Evolutionary conservation across 805 yeast genomes (phyloP).

Genomic region (Dipodascus geniculatus): DNA sequence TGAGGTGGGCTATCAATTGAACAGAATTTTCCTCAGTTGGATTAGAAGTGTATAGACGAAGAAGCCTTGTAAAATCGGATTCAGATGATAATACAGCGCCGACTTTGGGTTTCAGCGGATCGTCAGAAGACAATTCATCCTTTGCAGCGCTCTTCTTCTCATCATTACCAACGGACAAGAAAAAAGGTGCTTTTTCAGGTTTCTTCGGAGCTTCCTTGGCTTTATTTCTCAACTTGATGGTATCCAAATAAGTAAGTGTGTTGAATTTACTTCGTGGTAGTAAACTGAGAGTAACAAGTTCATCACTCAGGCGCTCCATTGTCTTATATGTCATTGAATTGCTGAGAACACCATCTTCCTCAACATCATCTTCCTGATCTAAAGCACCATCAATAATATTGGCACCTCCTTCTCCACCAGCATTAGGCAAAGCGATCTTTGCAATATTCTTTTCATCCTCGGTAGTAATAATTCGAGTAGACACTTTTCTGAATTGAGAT

Average conservation of each 20-base stretch:
- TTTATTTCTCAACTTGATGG: conserved; percentile 75
- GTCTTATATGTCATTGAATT: conserved; percentile 11
- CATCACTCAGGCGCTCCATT: conserved; percentile 49
- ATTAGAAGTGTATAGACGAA: conserved; percentile 38
- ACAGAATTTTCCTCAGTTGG: conserved; percentile 23
- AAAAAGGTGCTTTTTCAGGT: conserved; percentile 73
- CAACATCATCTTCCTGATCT: conserved; percentile 27
- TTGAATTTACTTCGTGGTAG: conserved; percentile 71
- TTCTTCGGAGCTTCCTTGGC: conserved; percentile 83
- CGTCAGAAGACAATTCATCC: conserved; percentile 6
- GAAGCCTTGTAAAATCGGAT: conserved; percentile 54
- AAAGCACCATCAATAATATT: conserved; percentile 71
- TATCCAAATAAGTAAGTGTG: conserved; percentile 70
- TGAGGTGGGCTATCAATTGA: conserved; percentile 42
- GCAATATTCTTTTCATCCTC: conserved; percentile 36
- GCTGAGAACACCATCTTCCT: conserved; percentile 14
- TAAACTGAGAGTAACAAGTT: conserved; percentile 59
- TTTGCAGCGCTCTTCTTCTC: conserved; percentile 12
- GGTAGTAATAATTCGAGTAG: conserved; percentile 61
- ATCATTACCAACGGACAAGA: conserved; percentile 35
- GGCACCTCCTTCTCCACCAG: conserved; percentile 66
- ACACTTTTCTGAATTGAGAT: conserved; percentile 66
- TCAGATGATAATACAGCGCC: conserved; percentile 40
- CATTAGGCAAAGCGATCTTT: conserved; percentile 54
- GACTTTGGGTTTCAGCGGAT: conserved; percentile 6